Evolutionary conservation across 75 land plant genomes (phyloP), one percentile per base, ranked within the genome.

Genomic region (Selaginella moellendorffii): DNA sequence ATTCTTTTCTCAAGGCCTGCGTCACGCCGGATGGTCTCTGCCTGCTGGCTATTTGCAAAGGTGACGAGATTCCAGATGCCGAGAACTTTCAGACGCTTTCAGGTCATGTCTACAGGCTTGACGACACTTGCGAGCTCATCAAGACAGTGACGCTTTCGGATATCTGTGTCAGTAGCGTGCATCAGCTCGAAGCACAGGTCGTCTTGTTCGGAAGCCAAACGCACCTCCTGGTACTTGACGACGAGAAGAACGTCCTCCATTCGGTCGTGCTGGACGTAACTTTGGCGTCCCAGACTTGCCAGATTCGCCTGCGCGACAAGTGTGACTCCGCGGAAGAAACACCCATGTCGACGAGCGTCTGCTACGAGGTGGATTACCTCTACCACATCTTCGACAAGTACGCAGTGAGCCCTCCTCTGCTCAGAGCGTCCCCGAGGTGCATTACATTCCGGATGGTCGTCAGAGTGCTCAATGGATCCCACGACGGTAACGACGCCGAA

Each of bases 361-460:
- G 73, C 26, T 52, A 54, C 0, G 72, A 54, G 30, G 51, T 75
- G 63, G 73, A 69, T 1, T 75, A 75, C 31, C 10, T 75, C n/a
- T 75, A 71, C 31, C n/a, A n/a, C n/a, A n/a, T n/a, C n/a, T n/a
- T n/a, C n/a, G n/a, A n/a, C n/a, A n/a, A n/a, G n/a, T n/a, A 68
- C 69, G 19, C 30, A 52, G 10, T 75, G 59, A 65, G 72, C 69
- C 17, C 69, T 69, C 56, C 73, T 2, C 64, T 75, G 1, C n/a
- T n/a, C n/a, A n/a, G n/a, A n/a, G n/a, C n/a, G n/a, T n/a, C n/a
- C n/a, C n/a, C n/a, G n/a, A n/a, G n/a, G n/a, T n/a, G n/a, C n/a
- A n/a, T n/a, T n/a, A n/a, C n/a, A n/a, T n/a, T n/a, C n/a, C n/a
- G n/a, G n/a, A n/a, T n/a, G n/a, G n/a, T n/a, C n/a, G n/a, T n/a